phyloP scores from a whole-genome alignment of 257 asterid genomes.

The Capsicum rhomboideum region DNA sequence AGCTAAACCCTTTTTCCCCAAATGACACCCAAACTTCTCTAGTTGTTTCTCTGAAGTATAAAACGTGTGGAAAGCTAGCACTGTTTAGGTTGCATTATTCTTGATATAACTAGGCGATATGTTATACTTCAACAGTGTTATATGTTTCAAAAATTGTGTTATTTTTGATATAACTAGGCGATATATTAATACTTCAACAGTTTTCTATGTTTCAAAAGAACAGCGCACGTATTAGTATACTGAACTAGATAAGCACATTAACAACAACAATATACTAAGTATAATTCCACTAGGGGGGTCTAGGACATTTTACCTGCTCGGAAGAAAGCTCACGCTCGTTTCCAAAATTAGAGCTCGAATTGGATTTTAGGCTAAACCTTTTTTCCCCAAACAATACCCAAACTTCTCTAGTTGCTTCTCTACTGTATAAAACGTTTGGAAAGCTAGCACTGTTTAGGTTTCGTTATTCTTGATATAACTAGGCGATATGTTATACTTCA shows the following conservation, averaged over 20 bases:
- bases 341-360: constrained; percentile 26
- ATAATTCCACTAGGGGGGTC: too few relatives aligned
- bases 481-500: not conserved
- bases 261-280: not conserved
- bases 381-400: constrained; percentile 14
- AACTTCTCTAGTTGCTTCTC: too few relatives aligned
- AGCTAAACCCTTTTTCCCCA: constrained; percentile 28
- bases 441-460: too few relatives aligned
- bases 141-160: not conserved
- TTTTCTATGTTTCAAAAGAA: not conserved
- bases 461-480: not conserved
- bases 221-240: not conserved
- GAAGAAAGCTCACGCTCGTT: too few relatives aligned
- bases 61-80: too few relatives aligned
- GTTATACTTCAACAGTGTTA: not conserved
- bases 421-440: too few relatives aligned
- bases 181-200: not conserved
- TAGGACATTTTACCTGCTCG: constrained; percentile 48
- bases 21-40: not conserved
- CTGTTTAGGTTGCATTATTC: not conserved
- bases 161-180: not conserved
- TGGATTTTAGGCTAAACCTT: constrained; percentile 12
- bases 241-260: not conserved
- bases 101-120: not conserved
- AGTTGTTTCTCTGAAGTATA: too few relatives aligned